Base-by-base conservation (phyloP, 345 rosid species). In the Rhodamnia rubescens region DNA sequence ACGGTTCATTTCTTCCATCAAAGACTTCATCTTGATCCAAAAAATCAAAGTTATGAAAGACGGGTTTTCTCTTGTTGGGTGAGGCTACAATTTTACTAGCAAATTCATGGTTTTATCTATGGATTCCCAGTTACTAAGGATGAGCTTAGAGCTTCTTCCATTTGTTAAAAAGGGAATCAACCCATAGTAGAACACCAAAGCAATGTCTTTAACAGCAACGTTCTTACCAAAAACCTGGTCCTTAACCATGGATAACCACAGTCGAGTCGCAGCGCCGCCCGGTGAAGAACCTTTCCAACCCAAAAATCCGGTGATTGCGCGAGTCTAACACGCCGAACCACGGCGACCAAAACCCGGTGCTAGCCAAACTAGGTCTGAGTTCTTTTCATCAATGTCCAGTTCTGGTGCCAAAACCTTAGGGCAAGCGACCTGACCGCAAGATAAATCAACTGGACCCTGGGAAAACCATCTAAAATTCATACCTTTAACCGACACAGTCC, bases 1-100 rank as follows among this genome's bases (percentile, higher is more conserved):
- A 11, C 0, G 6, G 2, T 18, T 18, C 75, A 8, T 32, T 64
- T 64, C 12, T 4, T 64, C 18, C 26, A 0, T 22, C 2, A 8
- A 5, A 55, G n/a, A 55, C 3, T 27, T 29, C 12, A 13, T 7
- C 22, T 2, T 40, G 50, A 75, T 40, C 44, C n/a, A 1, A 36
- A 40, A 20, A 7, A 47, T 36, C 24, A 7, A 75, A 3, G 2
- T 3, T 32, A 75, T 8, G 2, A 4, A 16, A 24, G 11, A 47
- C 1, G 6, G 82, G 44, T 75, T 13, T 75, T 40, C 1, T 18
- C 2, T 8, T 8, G 5, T 40, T 4, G 7, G 55, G 1, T 47
- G 21, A 15, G 47, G 78, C 22, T 36, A 69, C 13, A 69, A 69
- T 9, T 69, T 9, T 36, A 69, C 47, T 18, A 2, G 26, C 78